Evolutionary conservation across 208 protist species (phyloP).

Genomic region (Angomonas deanei): DNA sequence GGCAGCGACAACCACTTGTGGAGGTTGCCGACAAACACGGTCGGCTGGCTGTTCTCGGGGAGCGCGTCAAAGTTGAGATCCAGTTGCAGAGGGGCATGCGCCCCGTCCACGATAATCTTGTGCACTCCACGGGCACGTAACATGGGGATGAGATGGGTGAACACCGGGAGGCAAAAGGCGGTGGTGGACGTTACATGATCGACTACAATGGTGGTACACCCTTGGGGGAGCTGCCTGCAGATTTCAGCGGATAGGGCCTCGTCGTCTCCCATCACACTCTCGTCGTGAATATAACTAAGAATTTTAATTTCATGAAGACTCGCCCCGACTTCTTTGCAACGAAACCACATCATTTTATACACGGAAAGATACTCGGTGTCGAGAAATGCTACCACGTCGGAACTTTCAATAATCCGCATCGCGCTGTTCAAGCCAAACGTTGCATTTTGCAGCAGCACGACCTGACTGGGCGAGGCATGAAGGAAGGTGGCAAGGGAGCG

Average conservation of each 20-base stretch:
- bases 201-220: constrained; percentile 72
- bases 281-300: constrained; percentile 48
- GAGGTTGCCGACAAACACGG: constrained; percentile 78
- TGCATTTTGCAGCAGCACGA: constrained; percentile 89
- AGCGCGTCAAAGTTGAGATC: constrained; percentile 69
- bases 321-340: constrained; percentile 67
- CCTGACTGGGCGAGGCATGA: constrained; percentile 56
- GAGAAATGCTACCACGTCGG: constrained; percentile 76
- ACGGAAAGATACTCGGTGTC: constrained; percentile 85
- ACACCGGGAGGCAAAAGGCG: constrained; percentile 71
- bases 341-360: constrained; percentile 88
- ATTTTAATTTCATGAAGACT: constrained; percentile 60
- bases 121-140: constrained; percentile 52
- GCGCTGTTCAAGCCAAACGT: constrained; percentile 87
- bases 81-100: constrained; percentile 77
- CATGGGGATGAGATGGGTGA: constrained; percentile 74
- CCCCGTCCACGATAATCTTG: constrained; percentile 88
- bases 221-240: constrained; percentile 45
- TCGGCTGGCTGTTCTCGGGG: constrained; percentile 42
- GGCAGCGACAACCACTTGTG: constrained; percentile 90
- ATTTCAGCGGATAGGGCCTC: constrained; percentile 50
- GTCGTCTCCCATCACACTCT: constrained; percentile 63
- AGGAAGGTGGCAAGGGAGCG: constrained; percentile 64
- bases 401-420: constrained; percentile 56
- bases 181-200: constrained; percentile 89